Evolutionary conservation across 1,284 basidiomycete species (phyloP).

Genomic region (Sparassis latifolia): DNA sequence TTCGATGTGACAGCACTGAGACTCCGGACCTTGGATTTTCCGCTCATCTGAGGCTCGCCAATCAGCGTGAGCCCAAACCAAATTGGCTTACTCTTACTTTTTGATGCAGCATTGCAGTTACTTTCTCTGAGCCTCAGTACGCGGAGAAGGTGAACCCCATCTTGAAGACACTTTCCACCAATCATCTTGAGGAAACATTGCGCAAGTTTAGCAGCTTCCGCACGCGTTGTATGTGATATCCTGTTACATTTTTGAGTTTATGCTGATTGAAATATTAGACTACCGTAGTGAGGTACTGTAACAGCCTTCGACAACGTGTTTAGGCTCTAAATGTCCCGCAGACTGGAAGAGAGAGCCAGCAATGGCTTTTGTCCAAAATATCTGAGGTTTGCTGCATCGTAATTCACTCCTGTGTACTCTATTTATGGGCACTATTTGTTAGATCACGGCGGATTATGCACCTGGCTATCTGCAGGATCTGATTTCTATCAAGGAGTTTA

Average conservation of each 20-base stretch:
- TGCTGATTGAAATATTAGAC: slow-evolving; percentile 47
- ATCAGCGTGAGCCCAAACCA: slow-evolving; percentile 30
- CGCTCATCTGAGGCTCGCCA: slow-evolving; percentile 30
- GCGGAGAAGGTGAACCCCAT: slow-evolving; percentile 53
- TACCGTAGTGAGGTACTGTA: slow-evolving; percentile 64
- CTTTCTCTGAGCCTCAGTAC: not conserved
- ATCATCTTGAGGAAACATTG: slow-evolving; percentile 64
- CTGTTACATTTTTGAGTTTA: not conserved
- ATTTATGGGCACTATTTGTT: slow-evolving; percentile 9
- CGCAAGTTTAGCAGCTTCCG: slow-evolving; percentile 70
- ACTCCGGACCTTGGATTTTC: slow-evolving; percentile 53
- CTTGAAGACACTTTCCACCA: slow-evolving; percentile 59
- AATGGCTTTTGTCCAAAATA: slow-evolving; percentile 78
- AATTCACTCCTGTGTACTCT: slow-evolving; percentile 5
- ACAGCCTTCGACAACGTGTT: slow-evolving; percentile 5
- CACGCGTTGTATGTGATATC: slow-evolving; percentile 50
- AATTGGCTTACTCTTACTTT: not conserved
- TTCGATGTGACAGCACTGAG: slow-evolving; percentile 55
- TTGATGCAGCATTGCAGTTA: slow-evolving; percentile 6
- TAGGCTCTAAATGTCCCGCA: slow-evolving; percentile 24
- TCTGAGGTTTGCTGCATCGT: slow-evolving; percentile 42
- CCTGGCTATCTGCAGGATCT: slow-evolving; percentile 44
- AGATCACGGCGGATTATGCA: slow-evolving; percentile 65
- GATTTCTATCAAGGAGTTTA: slow-evolving; percentile 75
- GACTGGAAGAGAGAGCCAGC: slow-evolving; percentile 77